Base-by-base conservation (phyloP, 495 filamentous ascomycete species). In the Patellaria atrata region DNA sequence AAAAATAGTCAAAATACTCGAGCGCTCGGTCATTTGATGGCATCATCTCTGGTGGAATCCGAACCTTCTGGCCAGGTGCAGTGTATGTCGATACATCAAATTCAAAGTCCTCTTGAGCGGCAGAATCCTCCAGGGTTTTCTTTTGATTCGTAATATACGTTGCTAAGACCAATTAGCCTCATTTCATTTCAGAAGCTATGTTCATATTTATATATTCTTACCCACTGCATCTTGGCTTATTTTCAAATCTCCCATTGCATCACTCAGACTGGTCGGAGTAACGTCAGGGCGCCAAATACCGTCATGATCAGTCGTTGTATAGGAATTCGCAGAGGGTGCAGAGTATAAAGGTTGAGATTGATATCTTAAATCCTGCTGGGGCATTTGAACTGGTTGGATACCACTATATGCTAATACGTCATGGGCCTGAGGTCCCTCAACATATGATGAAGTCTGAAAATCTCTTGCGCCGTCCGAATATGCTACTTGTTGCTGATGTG, bases 41-140 rank as follows among this genome's bases (percentile, higher is more conserved):
- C 85, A 96, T 94, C 44, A 96, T 68, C 44, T 89, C 85, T 8
- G 82, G 81, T 3, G 87, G 89, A 44, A 99, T 96, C 36, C 82
- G 74, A 31, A 96, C 74, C 33, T 74, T 81, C 8, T 70, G 62
- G 22, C 82, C 82, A 15, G 77, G 69, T 11, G 76, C 65, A 9
- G 64, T 63, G 20, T 77, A 62, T 17, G 74, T 71, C 10, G 84
- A 82, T 4, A 93, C 50, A 26, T 58, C 40, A 23, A 61, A 56
- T 47, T 71, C 70, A 40, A 61, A 68, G 29, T 85, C 85, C 37
- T 89, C 83, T 29, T 85, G 63, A 6, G 77, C 72, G 11, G 83
- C 81, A 17, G 81, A 73, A 50, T 82, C 79, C 13, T 65, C 64
- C 4, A 70, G 61, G 28, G 63, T 61, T 52, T 61, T 71, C 48